Evolutionary conservation across 768 basidiomycete species (phyloP).

Genomic region (Boletus speciosus): DNA sequence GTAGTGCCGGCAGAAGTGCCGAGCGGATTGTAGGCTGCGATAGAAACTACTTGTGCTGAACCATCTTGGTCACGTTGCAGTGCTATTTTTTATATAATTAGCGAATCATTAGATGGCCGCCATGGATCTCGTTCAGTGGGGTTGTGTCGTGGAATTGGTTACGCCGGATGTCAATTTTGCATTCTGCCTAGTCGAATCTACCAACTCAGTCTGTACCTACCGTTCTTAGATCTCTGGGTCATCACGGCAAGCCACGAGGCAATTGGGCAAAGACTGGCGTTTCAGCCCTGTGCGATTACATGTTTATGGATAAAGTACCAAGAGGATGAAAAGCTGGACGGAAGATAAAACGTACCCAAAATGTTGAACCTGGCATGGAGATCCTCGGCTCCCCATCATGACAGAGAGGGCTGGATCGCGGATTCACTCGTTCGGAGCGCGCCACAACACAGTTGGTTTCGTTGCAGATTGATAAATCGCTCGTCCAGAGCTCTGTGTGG

Average conservation of each 20-base stretch:
- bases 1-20: too few species aligned
- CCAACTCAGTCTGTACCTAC: background rate
- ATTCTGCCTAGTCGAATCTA: background rate
- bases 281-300: background rate
- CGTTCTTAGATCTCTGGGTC: background rate
- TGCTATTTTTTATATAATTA: too few species aligned
- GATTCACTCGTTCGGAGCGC: background rate
- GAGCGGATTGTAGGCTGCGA: too few species aligned
- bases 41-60: too few species aligned
- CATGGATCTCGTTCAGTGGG: background rate
- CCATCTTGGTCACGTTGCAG: too few species aligned
- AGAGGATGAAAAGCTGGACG: background rate
- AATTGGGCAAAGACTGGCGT: background rate
- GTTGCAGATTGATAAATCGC: background rate
- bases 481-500: background rate
- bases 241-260: background rate
- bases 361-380: background rate
- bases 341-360: background rate
- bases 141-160: background rate
- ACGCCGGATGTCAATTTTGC: background rate
- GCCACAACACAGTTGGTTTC: background rate
- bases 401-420: slow-evolving; percentile 13
- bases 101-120: too few species aligned
- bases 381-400: slow-evolving; percentile 5
- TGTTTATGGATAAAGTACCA: background rate